Percentiles rank a stretch among this genome's conserved stretches.
These are phyloP conservation scores for Heritiera fomes DNA, from an alignment of 345 rosid genomes.

Conservation along the genomic window DNA sequence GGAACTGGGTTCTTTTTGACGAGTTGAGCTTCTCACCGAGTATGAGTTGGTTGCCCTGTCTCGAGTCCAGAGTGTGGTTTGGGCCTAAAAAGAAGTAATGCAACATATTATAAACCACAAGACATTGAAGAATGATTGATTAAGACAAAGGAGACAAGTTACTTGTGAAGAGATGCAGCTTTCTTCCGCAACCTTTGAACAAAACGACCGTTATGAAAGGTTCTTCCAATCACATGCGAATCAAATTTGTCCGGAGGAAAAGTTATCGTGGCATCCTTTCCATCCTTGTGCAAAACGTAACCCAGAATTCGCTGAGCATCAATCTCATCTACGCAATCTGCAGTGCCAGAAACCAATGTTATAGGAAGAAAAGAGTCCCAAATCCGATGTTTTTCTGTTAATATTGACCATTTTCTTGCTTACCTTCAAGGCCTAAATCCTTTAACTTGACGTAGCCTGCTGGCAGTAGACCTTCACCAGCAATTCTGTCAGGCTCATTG, in stretches of 20 bases:
- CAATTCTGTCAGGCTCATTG: slow-evolving; percentile 21
- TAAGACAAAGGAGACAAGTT: not conserved
- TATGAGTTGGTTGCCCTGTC: too few species aligned
- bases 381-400: too few species aligned
- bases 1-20: too few species aligned
- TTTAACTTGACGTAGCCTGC: slow-evolving; percentile 27
- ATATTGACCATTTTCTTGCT: not conserved
- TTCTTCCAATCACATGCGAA: slow-evolving; percentile 33
- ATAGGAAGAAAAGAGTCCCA: not conserved
- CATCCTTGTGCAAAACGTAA: slow-evolving; percentile 33
- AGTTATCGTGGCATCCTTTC: slow-evolving; percentile 27
- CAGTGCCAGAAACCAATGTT: not conserved
- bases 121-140: not conserved
- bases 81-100: too few species aligned
- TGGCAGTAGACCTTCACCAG: slow-evolving; percentile 23
- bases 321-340: slow-evolving; percentile 41
- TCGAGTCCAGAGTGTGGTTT: too few species aligned
- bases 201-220: slow-evolving; percentile 39
- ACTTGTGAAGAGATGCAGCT: slow-evolving; percentile 37
- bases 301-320: slow-evolving; percentile 41
- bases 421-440: slow-evolving; percentile 32
- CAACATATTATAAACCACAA: too few species aligned
- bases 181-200: slow-evolving; percentile 36
- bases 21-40: too few species aligned
- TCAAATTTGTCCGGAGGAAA: slow-evolving; percentile 31